Conservation (phyloP, 768 basidiomycete genomes). For the Austroboletus eburneus region DNA sequence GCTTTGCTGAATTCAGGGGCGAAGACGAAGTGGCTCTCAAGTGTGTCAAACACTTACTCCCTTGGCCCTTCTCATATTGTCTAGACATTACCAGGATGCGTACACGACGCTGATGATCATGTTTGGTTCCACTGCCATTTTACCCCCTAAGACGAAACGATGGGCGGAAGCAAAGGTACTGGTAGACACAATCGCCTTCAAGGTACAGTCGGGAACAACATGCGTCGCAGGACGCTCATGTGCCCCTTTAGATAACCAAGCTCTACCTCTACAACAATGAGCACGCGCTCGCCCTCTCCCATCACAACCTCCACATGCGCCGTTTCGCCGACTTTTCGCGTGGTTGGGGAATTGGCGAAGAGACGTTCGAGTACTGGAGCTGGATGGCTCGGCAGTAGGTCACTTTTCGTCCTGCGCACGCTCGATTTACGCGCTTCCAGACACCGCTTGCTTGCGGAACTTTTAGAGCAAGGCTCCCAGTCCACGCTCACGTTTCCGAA, state of each 20-base stretch:
- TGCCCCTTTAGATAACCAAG: slow-evolving; percentile 65
- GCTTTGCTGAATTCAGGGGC: slow-evolving; percentile 91
- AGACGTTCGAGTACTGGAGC: slow-evolving; percentile 96
- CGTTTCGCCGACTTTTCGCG: slow-evolving; percentile 83
- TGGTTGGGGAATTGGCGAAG: slow-evolving; percentile 94
- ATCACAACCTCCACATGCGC: slow-evolving; percentile 82
- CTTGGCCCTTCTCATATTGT: slow-evolving; percentile 3
- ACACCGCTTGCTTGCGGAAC: slow-evolving; percentile 85
- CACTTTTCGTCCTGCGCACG: background rate
- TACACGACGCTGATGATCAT: slow-evolving; percentile 80
- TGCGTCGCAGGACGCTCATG: background rate
- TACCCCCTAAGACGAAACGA: slow-evolving; percentile 90
- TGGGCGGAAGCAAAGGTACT: slow-evolving; percentile 99
- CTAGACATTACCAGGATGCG: slow-evolving; percentile 91
- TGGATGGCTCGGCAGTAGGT: slow-evolving; percentile 91
- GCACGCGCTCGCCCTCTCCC: slow-evolving; percentile 70
- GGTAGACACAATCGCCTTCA: slow-evolving; percentile 88
- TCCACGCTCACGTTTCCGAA: slow-evolving; percentile 60
- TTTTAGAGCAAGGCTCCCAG: slow-evolving; percentile 77
- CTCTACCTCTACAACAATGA: slow-evolving; percentile 91
- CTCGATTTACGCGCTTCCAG: slow-evolving; percentile 34
- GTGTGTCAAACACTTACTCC: slow-evolving; percentile 40
- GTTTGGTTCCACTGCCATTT: slow-evolving; percentile 82
- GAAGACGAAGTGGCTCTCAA: slow-evolving; percentile 92
- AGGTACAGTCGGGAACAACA: slow-evolving; percentile 42